Conservation (phyloP, 2,329 filamentous ascomycete species). For the Endothia cerciana region DNA sequence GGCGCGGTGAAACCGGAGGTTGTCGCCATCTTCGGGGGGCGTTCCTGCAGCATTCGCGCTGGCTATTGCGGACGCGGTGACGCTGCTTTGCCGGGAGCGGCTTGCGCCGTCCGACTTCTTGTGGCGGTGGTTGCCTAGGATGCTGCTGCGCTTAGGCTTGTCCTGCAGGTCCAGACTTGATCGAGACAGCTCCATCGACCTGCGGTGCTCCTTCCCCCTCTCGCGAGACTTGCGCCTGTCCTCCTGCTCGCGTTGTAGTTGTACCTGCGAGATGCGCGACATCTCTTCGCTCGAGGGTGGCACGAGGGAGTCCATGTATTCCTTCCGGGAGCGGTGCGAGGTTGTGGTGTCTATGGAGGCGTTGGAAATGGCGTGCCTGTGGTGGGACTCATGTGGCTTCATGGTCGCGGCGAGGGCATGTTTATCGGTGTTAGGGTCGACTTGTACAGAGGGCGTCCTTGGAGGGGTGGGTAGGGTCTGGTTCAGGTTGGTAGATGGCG, state of each 20-base stretch:
- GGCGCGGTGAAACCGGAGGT: conserved; percentile 45
- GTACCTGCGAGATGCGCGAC: conserved; percentile 52
- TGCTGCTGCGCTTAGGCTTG: conserved; percentile 32
- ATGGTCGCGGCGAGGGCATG: conserved; percentile 4
- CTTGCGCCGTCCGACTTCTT: conserved; percentile 16
- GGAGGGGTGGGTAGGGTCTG: conserved; percentile 23
- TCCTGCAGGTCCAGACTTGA: conserved; percentile 8
- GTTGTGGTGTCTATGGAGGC: conserved; percentile 32
- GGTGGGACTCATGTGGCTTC: not conserved
- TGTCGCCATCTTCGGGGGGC: conserved; percentile 30
- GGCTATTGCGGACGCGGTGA: conserved; percentile 16
- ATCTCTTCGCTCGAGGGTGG: conserved; percentile 52
- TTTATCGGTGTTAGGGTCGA: not conserved
- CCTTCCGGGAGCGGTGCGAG: conserved; percentile 39
- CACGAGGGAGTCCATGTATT: conserved; percentile 56
- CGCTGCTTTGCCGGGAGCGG: conserved; percentile 19
- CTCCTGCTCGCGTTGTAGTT: conserved; percentile 51
- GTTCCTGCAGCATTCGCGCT: conserved; percentile 17
- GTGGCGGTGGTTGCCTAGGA: conserved; percentile 26
- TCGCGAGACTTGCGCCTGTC: conserved; percentile 47
- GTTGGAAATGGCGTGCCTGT: conserved; percentile 25
- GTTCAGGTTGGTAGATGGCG: conserved; percentile 13
- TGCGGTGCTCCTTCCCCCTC: conserved; percentile 42
- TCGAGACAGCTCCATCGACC: conserved; percentile 24
- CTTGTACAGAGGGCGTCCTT: conserved; percentile 10